A percentile compares a stretch with the other conserved stretches of the same genome.
These are phyloP conservation scores for Penicillium desertorum DNA, from an alignment of 495 filamentous ascomycete genomes.

Conservation along the genomic window DNA sequence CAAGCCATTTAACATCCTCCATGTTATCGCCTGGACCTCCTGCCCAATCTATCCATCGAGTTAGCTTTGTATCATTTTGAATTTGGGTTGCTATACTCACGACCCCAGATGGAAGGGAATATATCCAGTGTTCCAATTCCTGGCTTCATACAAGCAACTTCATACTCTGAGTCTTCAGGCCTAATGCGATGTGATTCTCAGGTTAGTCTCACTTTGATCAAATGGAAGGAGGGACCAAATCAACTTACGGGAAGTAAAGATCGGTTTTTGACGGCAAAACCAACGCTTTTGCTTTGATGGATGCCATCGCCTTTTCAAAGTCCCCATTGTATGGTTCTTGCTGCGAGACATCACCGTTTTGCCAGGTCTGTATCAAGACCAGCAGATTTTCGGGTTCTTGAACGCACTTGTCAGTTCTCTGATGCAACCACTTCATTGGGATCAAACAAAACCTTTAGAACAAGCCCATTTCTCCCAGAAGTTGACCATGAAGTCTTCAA, in stretches of 20 bases:
- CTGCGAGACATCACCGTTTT: conserved; percentile 62
- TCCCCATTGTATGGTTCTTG: conserved; percentile 65
- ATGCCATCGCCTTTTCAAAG: conserved; percentile 62
- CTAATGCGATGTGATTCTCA: conserved; percentile 30
- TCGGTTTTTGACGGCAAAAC: conserved; percentile 67
- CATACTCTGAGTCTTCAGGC: conserved; percentile 67
- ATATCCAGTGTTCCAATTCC: conserved; percentile 57
- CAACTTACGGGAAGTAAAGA: conserved; percentile 67
- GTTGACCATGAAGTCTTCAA: conserved; percentile 68
- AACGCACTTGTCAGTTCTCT: conserved; percentile 14
- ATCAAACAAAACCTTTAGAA: conserved; percentile 50
- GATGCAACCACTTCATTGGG: background rate
- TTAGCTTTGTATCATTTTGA: conserved; percentile 13
- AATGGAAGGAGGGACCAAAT: too few species aligned
- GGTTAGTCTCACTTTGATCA: background rate
- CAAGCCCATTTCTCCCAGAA: conserved; percentile 75
- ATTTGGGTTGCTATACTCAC: conserved; percentile 42
- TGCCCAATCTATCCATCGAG: conserved; percentile 45
- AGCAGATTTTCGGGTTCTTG: conserved; percentile 66
- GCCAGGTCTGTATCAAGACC: conserved; percentile 72
- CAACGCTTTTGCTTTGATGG: conserved; percentile 65
- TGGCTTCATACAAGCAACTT: conserved; percentile 61
- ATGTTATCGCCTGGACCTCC: conserved; percentile 63
- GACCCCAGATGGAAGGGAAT: conserved; percentile 69
- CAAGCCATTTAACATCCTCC: conserved; percentile 66